phyloP scores from a whole-genome alignment of 1,139 yeast species.

The Geotrichum candidum region DNA sequence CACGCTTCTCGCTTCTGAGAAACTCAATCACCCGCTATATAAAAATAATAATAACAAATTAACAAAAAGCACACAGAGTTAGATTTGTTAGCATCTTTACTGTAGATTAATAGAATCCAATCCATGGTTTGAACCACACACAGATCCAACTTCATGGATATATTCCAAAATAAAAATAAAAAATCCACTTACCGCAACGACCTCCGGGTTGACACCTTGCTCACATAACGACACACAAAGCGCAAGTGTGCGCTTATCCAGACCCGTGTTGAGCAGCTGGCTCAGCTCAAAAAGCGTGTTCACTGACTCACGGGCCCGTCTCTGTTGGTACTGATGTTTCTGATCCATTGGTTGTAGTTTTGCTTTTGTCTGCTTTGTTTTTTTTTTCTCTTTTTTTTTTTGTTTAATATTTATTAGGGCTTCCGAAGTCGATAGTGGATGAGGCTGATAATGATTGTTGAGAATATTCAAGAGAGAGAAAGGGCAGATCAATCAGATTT shows the following conservation, averaged over 20 bases:
- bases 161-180: background rate
- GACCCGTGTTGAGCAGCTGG: conserved; percentile 29
- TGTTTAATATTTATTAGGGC: too few relatives aligned
- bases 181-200: conserved; percentile 24
- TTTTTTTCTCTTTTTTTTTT: background rate
- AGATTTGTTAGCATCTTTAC: background rate
- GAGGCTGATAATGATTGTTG: too few relatives aligned
- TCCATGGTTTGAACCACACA: background rate
- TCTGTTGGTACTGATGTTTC: background rate
- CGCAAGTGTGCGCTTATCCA: conserved; percentile 26
- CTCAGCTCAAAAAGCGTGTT: conserved; percentile 29
- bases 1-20: background rate
- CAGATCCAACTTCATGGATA: background rate
- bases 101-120: background rate
- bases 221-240: conserved; percentile 27
- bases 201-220: conserved; percentile 29
- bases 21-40: background rate
- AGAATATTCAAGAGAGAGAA: too few relatives aligned
- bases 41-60: background rate
- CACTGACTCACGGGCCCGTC: conserved; percentile 20
- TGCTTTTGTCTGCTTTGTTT: background rate
- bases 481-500: too few relatives aligned
- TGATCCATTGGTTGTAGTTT: conserved; percentile 9
- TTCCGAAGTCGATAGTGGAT: too few relatives aligned
- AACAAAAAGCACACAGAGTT: background rate